Conservation (phyloP, 352 stramenopile genomes). For the Globisporangium cystogenes region DNA sequence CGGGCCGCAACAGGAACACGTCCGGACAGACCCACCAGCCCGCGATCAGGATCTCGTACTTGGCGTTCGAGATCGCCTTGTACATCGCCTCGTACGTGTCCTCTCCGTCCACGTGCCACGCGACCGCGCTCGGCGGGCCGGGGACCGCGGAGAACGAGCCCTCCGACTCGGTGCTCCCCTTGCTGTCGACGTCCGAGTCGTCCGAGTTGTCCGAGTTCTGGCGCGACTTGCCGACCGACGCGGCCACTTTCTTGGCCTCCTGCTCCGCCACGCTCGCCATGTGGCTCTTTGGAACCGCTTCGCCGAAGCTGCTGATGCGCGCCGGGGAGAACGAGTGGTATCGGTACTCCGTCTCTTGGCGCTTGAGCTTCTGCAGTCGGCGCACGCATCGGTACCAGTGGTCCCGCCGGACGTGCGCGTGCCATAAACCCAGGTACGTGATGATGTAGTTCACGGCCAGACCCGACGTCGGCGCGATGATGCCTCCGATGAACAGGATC, state of each 20-base stretch:
- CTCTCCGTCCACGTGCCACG: constrained; percentile 85
- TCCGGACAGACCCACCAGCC: constrained; percentile 89
- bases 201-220: constrained; percentile 10
- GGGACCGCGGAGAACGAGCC: constrained; percentile 39
- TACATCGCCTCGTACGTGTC: constrained; percentile 85
- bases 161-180: constrained; percentile 60
- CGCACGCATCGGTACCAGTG: constrained; percentile 78
- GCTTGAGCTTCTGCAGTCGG: constrained; percentile 72
- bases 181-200: constrained; percentile 21
- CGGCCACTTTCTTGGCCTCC: constrained; percentile 16
- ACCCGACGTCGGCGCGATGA: constrained; percentile 59
- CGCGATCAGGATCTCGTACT: constrained; percentile 88
- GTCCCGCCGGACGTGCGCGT: constrained; percentile 77
- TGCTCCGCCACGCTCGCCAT: constrained; percentile 22
- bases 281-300: constrained; percentile 17
- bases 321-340: constrained; percentile 79
- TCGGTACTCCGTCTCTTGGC: constrained; percentile 57
- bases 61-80: constrained; percentile 80
- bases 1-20: constrained; percentile 70
- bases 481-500: constrained; percentile 65
- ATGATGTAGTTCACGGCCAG: constrained; percentile 76
- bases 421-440: constrained; percentile 75
- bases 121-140: constrained; percentile 50
- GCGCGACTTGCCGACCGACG: constrained; percentile 4
- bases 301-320: constrained; percentile 37